Evolutionary conservation across 1,284 basidiomycete species (phyloP).

Genomic region (Bothia castanella): DNA sequence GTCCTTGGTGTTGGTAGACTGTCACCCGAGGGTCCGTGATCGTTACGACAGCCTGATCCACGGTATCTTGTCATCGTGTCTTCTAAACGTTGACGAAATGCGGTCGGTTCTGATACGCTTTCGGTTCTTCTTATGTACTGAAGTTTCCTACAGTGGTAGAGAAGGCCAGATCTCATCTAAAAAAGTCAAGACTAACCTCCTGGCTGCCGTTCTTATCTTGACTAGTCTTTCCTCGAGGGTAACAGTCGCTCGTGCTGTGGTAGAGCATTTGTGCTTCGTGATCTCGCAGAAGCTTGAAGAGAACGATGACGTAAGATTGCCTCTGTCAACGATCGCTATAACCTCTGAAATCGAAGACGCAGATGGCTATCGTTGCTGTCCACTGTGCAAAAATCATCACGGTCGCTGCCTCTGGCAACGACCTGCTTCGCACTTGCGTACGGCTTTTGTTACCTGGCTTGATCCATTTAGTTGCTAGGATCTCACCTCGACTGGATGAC

Average conservation of each 20-base stretch:
- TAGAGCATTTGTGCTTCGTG: constrained; percentile 84
- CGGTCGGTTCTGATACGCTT: constrained; percentile 48
- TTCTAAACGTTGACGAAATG: constrained; percentile 89
- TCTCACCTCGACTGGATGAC: constrained; percentile 57
- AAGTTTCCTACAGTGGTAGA: constrained; percentile 55
- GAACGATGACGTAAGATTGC: constrained; percentile 57
- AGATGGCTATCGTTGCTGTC: constrained; percentile 79
- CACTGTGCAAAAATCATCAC: constrained; percentile 82
- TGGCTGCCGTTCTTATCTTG: constrained; percentile 82
- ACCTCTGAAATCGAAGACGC: constrained; percentile 26
- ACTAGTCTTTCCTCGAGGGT: constrained; percentile 72
- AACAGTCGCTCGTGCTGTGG: constrained; percentile 68
- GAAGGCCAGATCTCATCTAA: constrained; percentile 71
- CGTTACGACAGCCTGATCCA: constrained; percentile 68
- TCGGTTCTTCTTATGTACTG: background rate
- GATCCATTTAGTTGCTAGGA: constrained; percentile 72
- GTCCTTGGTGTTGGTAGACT: constrained; percentile 59
- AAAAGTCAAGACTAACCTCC: constrained; percentile 89
- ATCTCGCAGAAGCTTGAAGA: constrained; percentile 75
- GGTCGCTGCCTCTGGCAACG: constrained; percentile 61
- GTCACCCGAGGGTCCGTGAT: constrained; percentile 35
- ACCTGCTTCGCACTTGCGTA: constrained; percentile 69
- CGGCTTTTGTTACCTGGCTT: constrained; percentile 75
- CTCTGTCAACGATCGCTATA: background rate
- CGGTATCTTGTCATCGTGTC: constrained; percentile 80